A percentile compares a stretch with the other conserved stretches of the same genome.
Conservation (phyloP, 2,329 filamentous ascomycete genomes). For the Penicillium sp. region DNA sequence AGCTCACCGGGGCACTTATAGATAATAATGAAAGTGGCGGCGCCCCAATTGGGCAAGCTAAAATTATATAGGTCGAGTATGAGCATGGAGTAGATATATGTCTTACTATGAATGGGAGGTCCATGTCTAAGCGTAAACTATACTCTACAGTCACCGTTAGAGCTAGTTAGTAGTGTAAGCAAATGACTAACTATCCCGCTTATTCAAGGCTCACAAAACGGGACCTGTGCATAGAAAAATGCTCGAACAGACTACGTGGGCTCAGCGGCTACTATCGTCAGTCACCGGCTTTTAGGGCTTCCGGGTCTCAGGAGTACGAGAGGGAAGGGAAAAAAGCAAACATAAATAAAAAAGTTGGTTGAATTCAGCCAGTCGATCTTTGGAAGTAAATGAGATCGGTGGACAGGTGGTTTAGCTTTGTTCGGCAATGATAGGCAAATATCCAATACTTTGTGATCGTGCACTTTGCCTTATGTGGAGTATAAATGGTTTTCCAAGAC, state of each 20-base stretch:
- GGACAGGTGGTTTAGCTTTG: too few species aligned
- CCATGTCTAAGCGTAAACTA: not conserved
- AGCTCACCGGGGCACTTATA: not conserved
- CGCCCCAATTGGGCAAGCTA: not conserved
- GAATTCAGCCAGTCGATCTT: not conserved
- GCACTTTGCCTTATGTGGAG: not conserved
- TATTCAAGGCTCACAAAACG: not conserved
- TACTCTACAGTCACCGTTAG: too few species aligned
- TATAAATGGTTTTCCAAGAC: not conserved
- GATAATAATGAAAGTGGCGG: not conserved
- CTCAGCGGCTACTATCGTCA: constrained; percentile 4
- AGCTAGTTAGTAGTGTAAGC: not conserved
- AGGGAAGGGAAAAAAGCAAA: constrained; percentile 2
- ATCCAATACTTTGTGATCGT: not conserved
- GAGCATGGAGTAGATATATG: not conserved
- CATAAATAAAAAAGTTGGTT: not conserved
- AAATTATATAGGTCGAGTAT: not conserved
- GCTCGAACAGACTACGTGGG: not conserved
- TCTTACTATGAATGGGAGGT: not conserved
- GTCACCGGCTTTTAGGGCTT: not conserved
- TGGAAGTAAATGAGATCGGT: not conserved
- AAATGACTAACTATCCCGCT: not conserved
- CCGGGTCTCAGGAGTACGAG: not conserved
- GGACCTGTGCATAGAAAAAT: not conserved
- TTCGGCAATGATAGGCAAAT: not conserved